phyloP scores from a whole-genome alignment of 1,139 yeast genomes.

The Debaryomyces nepalensis region DNA sequence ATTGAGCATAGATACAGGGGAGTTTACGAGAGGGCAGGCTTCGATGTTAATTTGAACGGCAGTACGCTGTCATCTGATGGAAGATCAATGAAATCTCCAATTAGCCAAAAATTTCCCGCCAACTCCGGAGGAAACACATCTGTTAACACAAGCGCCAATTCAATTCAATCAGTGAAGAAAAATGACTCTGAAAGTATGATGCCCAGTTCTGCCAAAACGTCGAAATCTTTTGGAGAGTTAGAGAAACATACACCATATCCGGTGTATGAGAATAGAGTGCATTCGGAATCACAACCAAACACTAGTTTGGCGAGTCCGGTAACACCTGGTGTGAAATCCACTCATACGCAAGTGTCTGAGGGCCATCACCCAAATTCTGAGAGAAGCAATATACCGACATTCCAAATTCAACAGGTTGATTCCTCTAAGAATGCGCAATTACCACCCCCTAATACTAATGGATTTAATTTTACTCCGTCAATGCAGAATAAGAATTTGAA shows the following conservation, averaged over 20 bases:
- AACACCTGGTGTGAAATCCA: neutral
- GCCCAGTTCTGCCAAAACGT: constrained; percentile 1
- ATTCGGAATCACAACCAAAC: constrained; percentile 5
- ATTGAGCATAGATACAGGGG: constrained; percentile 59
- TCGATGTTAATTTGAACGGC: constrained; percentile 50
- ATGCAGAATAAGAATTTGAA: constrained; percentile 31
- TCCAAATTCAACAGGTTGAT: neutral
- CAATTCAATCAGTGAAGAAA: neutral
- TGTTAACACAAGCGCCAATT: neutral
- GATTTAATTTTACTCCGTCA: constrained; percentile 2
- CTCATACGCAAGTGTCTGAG: neutral
- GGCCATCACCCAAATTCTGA: neutral
- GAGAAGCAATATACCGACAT: neutral
- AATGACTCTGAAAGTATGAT: neutral
- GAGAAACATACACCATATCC: constrained; percentile 4
- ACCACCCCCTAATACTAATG: constrained; percentile 7
- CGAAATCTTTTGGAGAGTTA: constrained; percentile 9
- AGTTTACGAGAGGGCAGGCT: constrained; percentile 70
- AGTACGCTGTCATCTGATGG: constrained; percentile 5
- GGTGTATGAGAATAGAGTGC: neutral
- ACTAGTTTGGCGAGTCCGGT: neutral
- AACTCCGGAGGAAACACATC: constrained; percentile 1
- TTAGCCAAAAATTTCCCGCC: constrained; percentile 1
- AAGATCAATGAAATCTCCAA: constrained; percentile 6
- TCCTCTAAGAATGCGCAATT: neutral